Conservation (phyloP, 768 basidiomycete species). For the Trametes elegans region DNA sequence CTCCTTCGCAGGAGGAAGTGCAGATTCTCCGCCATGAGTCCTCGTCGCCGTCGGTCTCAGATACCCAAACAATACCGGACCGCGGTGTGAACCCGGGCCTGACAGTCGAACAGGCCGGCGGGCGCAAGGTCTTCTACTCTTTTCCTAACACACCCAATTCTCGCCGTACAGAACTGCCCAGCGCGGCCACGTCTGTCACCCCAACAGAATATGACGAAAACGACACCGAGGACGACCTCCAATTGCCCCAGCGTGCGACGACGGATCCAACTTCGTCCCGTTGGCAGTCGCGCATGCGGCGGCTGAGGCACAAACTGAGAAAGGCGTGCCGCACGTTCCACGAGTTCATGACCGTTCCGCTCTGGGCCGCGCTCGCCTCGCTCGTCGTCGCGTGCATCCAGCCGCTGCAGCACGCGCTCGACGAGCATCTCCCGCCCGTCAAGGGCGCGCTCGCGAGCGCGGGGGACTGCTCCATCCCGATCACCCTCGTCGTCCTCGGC, state of each 20-base stretch:
- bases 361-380: conserved; percentile 76
- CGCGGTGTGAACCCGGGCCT: conserved; percentile 13
- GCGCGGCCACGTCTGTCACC: conserved; percentile 12
- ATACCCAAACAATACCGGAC: conserved; percentile 9
- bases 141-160: conserved; percentile 57
- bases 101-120: conserved; percentile 18
- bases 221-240: conserved; percentile 21
- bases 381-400: conserved; percentile 74
- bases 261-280: conserved; percentile 23
- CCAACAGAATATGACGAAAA: conserved; percentile 25
- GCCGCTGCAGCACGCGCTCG: conserved; percentile 71
- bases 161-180: conserved; percentile 5
- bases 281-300: conserved; percentile 29
- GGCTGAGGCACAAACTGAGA: conserved; percentile 26
- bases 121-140: conserved; percentile 51
- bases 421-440: conserved; percentile 59
- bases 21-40: conserved; percentile 16
- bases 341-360: conserved; percentile 85
- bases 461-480: conserved; percentile 79
- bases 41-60: conserved; percentile 6
- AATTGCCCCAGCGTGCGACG: conserved; percentile 10
- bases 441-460: conserved; percentile 65
- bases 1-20: conserved; percentile 24
- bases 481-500: conserved; percentile 89
- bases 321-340: conserved; percentile 44